phyloP scores from a whole-genome alignment of 371 early-diverging fungal genomes.

The Mucor circinelloides region DNA sequence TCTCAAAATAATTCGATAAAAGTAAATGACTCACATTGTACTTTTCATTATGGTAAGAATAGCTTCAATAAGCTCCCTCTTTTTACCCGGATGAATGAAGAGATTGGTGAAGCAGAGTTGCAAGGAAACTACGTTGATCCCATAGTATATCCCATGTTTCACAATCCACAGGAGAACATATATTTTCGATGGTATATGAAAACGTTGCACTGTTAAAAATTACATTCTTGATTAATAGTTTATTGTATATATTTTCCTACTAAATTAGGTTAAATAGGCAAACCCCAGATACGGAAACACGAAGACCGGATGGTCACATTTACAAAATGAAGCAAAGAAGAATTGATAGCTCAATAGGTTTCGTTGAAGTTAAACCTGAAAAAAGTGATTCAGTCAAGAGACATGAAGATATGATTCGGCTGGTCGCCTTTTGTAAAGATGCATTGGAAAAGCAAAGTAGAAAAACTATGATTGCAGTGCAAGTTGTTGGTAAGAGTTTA shows the following conservation, averaged over 20 bases:
- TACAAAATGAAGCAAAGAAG: slow-evolving; percentile 23
- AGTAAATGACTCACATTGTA: slow-evolving; percentile 11
- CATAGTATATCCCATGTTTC: slow-evolving; percentile 16
- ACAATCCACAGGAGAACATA: slow-evolving; percentile 16
- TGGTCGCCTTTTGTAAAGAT: slow-evolving; percentile 23
- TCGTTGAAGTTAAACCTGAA: slow-evolving; percentile 24
- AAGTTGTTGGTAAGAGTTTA: slow-evolving; percentile 24
- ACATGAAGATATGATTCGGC: slow-evolving; percentile 19
- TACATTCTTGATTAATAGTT: not conserved
- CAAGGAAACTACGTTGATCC: slow-evolving; percentile 16
- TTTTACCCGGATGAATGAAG: slow-evolving; percentile 10
- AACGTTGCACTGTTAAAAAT: slow-evolving; percentile 18
- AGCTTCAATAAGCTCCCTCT: slow-evolving; percentile 15
- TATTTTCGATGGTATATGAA: slow-evolving; percentile 20
- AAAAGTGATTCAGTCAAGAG: slow-evolving; percentile 11
- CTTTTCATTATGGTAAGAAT: slow-evolving; percentile 22
- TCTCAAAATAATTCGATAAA: slow-evolving; percentile 11
- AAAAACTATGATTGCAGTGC: slow-evolving; percentile 10
- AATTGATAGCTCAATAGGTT: slow-evolving; percentile 19
- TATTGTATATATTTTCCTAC: not conserved
- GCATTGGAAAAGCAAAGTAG: slow-evolving; percentile 14
- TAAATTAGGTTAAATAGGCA: slow-evolving; percentile 9
- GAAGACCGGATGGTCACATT: slow-evolving; percentile 19
- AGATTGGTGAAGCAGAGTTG: slow-evolving; percentile 16
- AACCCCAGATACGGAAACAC: not conserved